Base-by-base conservation (phyloP, 129 eudicot genomes). In the Sambucus nigra region DNA sequence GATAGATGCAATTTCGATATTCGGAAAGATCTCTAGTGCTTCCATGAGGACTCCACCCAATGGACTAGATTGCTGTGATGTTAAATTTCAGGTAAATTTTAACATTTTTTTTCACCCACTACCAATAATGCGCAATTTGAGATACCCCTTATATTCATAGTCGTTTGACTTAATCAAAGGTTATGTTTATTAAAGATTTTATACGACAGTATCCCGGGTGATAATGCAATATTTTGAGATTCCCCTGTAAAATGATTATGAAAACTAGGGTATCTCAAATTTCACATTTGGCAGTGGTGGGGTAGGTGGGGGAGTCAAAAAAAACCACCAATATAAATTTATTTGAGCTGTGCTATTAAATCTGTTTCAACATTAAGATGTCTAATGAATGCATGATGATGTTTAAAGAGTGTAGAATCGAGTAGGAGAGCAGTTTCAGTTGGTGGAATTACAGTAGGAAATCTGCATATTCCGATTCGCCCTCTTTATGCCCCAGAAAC, bases 61-160 rank as follows among this genome's bases (percentile, higher is more conserved):
- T 39, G 73, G 71, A 17, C 55, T 63, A 17, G 25, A 46, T 47
- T 47, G 64, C 16, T 69, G 75, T 29, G 52, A 63, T 47, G 52
- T 74, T 47, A 54, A 59, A 38, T 63, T 44, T 59, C 68, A 68
- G 80, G 80, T 74, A 53, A 60, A 33, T 53, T 14, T 5, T 27
- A 42, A 5, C 32, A 4, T 5, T 15, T 22, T 51, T 12, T 5
- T 5, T 25, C 25, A 11, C 20, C n/a, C 25, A 23, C 25, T 10
- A n/a, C n/a, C n/a, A n/a, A n/a, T n/a, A n/a, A n/a, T n/a, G n/a
- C n/a, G n/a, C n/a, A n/a, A n/a, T n/a, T n/a, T n/a, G n/a, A n/a
- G n/a, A n/a, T n/a, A n/a, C n/a, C n/a, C n/a, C n/a, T n/a, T n/a
- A n/a, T n/a, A n/a, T n/a, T n/a, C n/a, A n/a, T n/a, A n/a, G n/a